Base-by-base conservation (phyloP, 192 early-diverging fungal species). In the Umbelopsis sp. region DNA sequence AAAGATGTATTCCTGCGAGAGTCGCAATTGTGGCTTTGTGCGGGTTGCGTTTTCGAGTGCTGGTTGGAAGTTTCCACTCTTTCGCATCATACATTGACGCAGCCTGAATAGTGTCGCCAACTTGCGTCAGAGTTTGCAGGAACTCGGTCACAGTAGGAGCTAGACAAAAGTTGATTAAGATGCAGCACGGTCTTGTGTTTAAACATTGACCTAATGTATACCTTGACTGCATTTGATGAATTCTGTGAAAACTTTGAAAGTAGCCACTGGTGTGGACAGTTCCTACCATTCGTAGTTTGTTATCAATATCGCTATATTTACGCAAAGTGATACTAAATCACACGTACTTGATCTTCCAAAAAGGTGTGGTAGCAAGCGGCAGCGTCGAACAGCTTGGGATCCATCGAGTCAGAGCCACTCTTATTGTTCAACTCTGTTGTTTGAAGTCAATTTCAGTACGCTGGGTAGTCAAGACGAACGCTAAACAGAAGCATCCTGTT, bases 81-180 rank as follows among this genome's bases (percentile, higher is more conserved):
- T 66, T 49, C 12, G 46, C 20, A n/a, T 69, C 74, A 35, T 50
- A 37, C 21, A 46, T 30, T 18, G 90, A 81, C 16, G 90, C 85
- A 7, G 81, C 66, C 55, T 94, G 89, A 37, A 97, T 86, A 58
- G 78, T 71, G 33, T 86, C 84, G 69, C 87, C 84, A 13, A 91
- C 90, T 15, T 79, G 80, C 49, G 86, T 84, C 30, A 94, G 84
- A 45, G 90, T 90, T 70, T 87, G 84, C 85, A 92, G 89, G 71
- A 97, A 94, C 79, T 98, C 97, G 1, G 88, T 86, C 83, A 93
- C 90, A 2, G 97, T 97, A 12, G 92, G 91, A 15, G 96, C 94
- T 91, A 70, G 16, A 37, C 46, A 30, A 48, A n/a, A 55, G 35
- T 13, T 37, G 48, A 35, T 55, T 41, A 13, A 67, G 30, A 44